phyloP scores from a whole-genome alignment of 768 basidiomycete genomes.

The Amanita pseudoporphyria region DNA sequence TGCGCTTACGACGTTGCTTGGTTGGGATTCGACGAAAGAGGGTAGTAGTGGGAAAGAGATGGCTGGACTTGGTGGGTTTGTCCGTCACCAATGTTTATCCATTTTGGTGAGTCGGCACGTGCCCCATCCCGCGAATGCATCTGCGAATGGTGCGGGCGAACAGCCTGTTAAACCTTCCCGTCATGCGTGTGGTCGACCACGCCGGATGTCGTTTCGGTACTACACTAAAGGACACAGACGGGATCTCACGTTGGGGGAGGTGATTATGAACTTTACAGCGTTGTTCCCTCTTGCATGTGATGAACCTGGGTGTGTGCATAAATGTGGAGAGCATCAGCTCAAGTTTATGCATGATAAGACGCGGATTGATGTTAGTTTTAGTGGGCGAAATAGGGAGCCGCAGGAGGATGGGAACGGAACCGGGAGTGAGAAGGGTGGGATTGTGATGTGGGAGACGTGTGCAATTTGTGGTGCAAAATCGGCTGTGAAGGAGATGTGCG shows the following conservation, averaged over 20 bases:
- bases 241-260: constrained; percentile 34
- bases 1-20: constrained; percentile 42
- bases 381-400: not conserved
- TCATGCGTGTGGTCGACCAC: constrained; percentile 35
- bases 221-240: constrained; percentile 23
- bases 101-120: constrained; percentile 26
- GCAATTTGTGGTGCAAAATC: constrained; percentile 32
- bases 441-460: constrained; percentile 43
- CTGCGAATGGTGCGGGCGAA: constrained; percentile 4
- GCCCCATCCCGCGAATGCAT: constrained; percentile 4
- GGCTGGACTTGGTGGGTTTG: constrained; percentile 41
- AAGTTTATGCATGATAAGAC: constrained; percentile 31
- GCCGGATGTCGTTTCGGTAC: constrained; percentile 43
- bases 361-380: constrained; percentile 19
- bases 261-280: constrained; percentile 23
- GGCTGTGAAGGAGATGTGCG: constrained; percentile 25
- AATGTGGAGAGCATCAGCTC: constrained; percentile 33
- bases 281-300: constrained; percentile 27
- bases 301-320: constrained; percentile 22
- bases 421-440: constrained; percentile 2
- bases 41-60: constrained; percentile 34
- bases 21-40: constrained; percentile 52
- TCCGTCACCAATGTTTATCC: constrained; percentile 47
- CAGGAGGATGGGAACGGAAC: constrained; percentile 9
- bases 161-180: constrained; percentile 12